These are phyloP conservation scores for Coccomyxa sp. DNA, from an alignment of 139 green algal species.

Conservation along the genomic window DNA sequence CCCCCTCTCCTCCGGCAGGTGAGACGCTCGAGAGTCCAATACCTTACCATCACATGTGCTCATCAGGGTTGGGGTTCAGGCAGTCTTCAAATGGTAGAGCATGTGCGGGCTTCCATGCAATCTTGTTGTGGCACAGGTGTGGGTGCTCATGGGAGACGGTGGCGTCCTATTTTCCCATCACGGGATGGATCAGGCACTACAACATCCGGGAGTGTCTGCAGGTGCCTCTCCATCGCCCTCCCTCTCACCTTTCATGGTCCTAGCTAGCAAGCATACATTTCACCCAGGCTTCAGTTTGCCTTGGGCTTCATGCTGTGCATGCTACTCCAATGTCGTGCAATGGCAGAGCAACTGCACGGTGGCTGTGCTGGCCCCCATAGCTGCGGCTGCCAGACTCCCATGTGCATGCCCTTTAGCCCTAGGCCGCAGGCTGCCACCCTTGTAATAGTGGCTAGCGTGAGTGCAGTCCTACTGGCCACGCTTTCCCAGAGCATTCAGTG, in stretches of 20 bases:
- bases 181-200: neutral
- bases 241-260: neutral
- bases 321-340: neutral
- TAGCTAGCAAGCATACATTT: neutral
- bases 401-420: neutral
- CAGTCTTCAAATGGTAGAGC: too few species aligned
- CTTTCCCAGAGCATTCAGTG: too few species aligned
- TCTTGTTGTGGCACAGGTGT: too few species aligned
- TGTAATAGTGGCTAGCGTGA: neutral
- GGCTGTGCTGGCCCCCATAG: too few species aligned
- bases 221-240: neutral
- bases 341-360: too few species aligned
- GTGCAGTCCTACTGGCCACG: too few species aligned
- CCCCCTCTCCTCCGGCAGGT: too few species aligned
- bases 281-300: neutral
- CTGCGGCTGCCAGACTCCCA: neutral
- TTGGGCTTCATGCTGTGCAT: neutral
- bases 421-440: neutral
- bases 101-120: too few species aligned
- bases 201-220: neutral
- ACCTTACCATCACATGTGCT: too few species aligned
- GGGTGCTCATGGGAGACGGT: neutral
- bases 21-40: too few species aligned
- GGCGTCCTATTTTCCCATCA: neutral
- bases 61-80: too few species aligned